These are phyloP conservation scores for Hymenotorrendiella dingleyae DNA, from an alignment of 2,329 filamentous ascomycete species.

Conservation along the genomic window DNA sequence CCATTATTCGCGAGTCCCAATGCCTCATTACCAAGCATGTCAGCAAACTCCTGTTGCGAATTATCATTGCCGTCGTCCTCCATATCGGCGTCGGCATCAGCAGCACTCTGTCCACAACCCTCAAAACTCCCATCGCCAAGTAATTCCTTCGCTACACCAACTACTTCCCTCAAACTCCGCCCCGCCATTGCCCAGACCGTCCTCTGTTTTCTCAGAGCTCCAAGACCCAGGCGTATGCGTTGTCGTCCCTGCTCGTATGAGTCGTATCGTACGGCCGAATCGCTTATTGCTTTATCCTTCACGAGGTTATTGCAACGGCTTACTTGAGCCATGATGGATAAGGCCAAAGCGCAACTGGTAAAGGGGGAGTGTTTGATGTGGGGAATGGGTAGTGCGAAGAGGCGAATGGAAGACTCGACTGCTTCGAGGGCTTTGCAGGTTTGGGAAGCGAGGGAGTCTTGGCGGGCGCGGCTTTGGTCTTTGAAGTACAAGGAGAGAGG, in stretches of 20 bases:
- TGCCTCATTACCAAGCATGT: no score
- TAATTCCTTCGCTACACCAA: constrained; percentile 49
- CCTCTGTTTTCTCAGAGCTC: constrained; percentile 48
- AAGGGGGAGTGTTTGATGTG: constrained; percentile 50
- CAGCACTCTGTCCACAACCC: no score
- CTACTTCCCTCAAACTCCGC: constrained; percentile 49
- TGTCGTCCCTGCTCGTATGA: constrained; percentile 36
- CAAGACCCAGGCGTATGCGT: constrained; percentile 52
- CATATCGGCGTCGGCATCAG: no score
- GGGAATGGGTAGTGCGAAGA: constrained; percentile 47
- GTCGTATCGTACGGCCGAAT: constrained; percentile 6
- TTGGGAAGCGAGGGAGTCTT: constrained; percentile 40
- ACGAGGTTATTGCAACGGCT: constrained; percentile 48
- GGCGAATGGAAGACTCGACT: constrained; percentile 49
- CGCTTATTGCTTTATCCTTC: neutral
- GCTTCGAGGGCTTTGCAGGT: constrained; percentile 53
- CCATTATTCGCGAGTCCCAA: no score
- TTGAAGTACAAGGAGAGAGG: constrained; percentile 26
- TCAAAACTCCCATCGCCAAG: constrained; percentile 1
- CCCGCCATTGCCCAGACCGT: constrained; percentile 51
- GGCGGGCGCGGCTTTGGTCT: constrained; percentile 38
- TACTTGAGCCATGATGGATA: constrained; percentile 51
- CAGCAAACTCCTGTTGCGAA: no score
- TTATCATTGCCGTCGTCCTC: no score
- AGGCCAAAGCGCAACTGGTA: constrained; percentile 49